Evolutionary conservation across 306 rosid genomes (phyloP).

Genomic region (Acmispon strigosus): DNA sequence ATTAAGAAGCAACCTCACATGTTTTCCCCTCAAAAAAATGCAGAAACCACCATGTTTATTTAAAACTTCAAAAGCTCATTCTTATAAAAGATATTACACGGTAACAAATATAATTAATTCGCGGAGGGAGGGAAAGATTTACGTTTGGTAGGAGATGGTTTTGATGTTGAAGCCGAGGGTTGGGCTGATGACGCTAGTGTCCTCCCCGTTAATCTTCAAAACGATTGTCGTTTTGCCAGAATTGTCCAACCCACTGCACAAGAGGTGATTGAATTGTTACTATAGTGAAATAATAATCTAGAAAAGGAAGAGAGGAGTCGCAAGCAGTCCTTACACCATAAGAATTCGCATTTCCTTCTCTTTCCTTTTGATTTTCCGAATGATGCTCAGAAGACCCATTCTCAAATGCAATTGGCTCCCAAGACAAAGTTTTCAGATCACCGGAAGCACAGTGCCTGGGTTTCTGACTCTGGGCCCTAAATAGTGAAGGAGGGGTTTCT

Average conservation of each 20-base stretch:
- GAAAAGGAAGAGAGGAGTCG: not conserved
- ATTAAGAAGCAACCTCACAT: not conserved
- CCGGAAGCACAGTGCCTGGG: no score
- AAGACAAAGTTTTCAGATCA: no score
- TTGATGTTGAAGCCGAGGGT: conserved; percentile 96
- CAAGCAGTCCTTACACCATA: conserved; percentile 59
- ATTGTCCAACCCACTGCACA: conserved; percentile 79
- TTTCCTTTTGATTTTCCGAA: conserved; percentile 74
- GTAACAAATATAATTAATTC: not conserved
- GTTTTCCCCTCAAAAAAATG: not conserved
- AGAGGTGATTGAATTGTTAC: not conserved
- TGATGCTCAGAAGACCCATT: conserved; percentile 88
- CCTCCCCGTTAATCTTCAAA: conserved; percentile 86
- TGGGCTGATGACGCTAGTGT: conserved; percentile 90
- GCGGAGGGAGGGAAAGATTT: not conserved
- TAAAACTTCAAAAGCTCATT: not conserved
- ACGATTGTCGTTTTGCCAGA: conserved; percentile 94
- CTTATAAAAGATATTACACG: not conserved
- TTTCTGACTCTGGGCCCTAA: no score
- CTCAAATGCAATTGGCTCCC: not conserved
- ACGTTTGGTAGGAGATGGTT: conserved; percentile 82
- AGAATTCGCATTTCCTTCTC: conserved; percentile 93
- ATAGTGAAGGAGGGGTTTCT: no score
- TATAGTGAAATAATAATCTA: not conserved
- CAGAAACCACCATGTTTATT: not conserved